Evolutionary conservation across 2,329 filamentous ascomycete species (phyloP).

Genomic region (Calonectria pseudoturangicola): DNA sequence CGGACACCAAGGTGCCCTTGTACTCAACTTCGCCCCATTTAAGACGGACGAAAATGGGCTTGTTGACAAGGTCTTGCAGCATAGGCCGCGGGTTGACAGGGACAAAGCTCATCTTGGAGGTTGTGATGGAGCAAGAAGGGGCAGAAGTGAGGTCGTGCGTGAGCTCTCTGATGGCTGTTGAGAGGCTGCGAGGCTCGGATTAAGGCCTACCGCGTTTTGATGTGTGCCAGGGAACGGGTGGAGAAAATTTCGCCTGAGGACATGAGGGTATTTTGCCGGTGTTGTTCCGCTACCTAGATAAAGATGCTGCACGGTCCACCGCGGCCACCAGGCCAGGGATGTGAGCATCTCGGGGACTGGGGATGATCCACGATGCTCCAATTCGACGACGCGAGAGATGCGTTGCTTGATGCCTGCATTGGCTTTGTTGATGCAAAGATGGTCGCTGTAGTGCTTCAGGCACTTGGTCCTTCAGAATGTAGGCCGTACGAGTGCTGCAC

Average conservation of each 20-base stretch:
- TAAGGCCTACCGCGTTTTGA: slow-evolving; percentile 32
- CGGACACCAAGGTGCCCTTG: slow-evolving; percentile 92
- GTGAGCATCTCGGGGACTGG: background rate
- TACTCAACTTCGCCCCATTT: slow-evolving; percentile 99
- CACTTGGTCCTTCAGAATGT: background rate
- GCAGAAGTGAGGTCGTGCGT: background rate
- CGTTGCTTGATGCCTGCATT: background rate
- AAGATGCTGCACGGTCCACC: slow-evolving; percentile 6
- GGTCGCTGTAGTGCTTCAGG: background rate
- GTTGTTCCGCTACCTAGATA: slow-evolving; percentile 2
- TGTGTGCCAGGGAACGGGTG: slow-evolving; percentile 17
- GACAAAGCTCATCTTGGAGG: slow-evolving; percentile 74
- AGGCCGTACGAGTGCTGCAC: background rate
- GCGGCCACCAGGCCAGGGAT: background rate
- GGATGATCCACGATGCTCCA: background rate
- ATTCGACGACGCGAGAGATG: background rate
- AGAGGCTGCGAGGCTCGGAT: slow-evolving; percentile 27
- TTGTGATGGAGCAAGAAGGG: slow-evolving; percentile 8
- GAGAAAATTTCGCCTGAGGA: slow-evolving; percentile 32
- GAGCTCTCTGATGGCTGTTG: slow-evolving; percentile 10
- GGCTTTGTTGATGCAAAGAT: background rate
- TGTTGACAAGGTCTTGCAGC: slow-evolving; percentile 94
- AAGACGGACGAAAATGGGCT: slow-evolving; percentile 91
- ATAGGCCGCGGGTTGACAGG: slow-evolving; percentile 98
- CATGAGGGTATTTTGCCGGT: background rate